Evolutionary conservation across 2,329 filamentous ascomycete genomes (phyloP).

Genomic region (Kalaharituber pfeilii): DNA sequence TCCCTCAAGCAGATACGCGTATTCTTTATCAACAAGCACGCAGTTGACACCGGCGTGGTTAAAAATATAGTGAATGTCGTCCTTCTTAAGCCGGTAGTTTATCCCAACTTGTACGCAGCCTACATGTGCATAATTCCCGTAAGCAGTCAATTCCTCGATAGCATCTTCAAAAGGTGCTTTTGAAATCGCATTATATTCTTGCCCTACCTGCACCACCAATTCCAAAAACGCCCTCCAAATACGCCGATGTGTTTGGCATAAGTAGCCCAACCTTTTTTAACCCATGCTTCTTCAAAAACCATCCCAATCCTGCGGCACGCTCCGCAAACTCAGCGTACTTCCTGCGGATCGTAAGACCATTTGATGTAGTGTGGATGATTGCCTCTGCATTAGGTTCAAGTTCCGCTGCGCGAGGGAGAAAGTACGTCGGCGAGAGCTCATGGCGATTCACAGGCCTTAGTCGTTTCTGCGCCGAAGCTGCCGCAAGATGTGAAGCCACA

Average conservation of each 20-base stretch:
- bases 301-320: conserved; percentile 71
- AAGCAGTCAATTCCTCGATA: too few species aligned
- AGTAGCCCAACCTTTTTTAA: conserved; percentile 69
- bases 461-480: too few species aligned
- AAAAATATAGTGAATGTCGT: conserved; percentile 84
- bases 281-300: conserved; percentile 60
- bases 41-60: conserved; percentile 69
- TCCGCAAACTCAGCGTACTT: conserved; percentile 71
- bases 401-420: conserved; percentile 65
- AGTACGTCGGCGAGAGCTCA: conserved; percentile 67
- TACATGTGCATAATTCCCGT: too few species aligned
- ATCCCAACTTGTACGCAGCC: conserved; percentile 31
- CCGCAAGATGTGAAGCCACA: neutral
- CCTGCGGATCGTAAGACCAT: conserved; percentile 54
- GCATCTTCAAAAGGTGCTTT: too few species aligned
- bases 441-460: too few species aligned
- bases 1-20: conserved; percentile 46
- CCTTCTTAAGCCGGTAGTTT: conserved; percentile 59
- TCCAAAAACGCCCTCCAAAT: conserved; percentile 77
- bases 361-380: conserved; percentile 69
- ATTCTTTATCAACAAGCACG: conserved; percentile 78
- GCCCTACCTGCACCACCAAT: conserved; percentile 51
- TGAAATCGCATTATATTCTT: conserved; percentile 63
- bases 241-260: conserved; percentile 83
- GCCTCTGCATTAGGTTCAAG: conserved; percentile 76